Conservation (phyloP, 116 monocot genomes). For the Dioscorea cayenensis region DNA sequence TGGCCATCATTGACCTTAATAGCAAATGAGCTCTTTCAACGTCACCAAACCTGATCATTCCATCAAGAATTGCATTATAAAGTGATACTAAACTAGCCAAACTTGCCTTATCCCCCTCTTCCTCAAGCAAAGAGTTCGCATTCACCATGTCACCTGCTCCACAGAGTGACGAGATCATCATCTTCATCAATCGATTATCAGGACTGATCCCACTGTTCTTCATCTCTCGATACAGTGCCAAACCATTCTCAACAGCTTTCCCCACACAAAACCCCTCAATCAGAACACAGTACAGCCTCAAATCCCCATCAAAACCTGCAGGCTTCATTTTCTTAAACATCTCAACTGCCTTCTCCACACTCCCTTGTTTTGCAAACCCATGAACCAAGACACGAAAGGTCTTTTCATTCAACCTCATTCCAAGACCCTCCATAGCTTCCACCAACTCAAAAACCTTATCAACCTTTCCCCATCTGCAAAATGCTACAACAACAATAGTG, state of each 20-base stretch:
- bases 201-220: slow-evolving; percentile 29
- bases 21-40: slow-evolving; percentile 39
- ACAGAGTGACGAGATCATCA: slow-evolving; percentile 43
- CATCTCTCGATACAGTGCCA: slow-evolving; percentile 55
- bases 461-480: slow-evolving; percentile 71
- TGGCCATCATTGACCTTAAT: slow-evolving; percentile 40
- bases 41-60: slow-evolving; percentile 38
- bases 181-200: slow-evolving; percentile 39
- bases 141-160: slow-evolving; percentile 28
- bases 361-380: slow-evolving; percentile 52
- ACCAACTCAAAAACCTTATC: slow-evolving; percentile 42
- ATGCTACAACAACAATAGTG: slow-evolving; percentile 46
- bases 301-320: slow-evolving; percentile 46
- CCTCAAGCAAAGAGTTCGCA: slow-evolving; percentile 35
- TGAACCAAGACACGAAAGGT: slow-evolving; percentile 53
- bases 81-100: slow-evolving; percentile 25
- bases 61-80: slow-evolving; percentile 58
- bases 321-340: slow-evolving; percentile 65
- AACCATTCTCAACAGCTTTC: slow-evolving; percentile 32
- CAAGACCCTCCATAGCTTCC: slow-evolving; percentile 36
- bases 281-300: slow-evolving; percentile 41
- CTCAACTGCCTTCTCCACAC: slow-evolving; percentile 36
- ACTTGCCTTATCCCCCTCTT: slow-evolving; percentile 27
- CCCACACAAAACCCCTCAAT: slow-evolving; percentile 53
- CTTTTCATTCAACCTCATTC: slow-evolving; percentile 43